Percentiles rank a stretch among this genome's conserved stretches.
Conservation (phyloP, 2,329 filamentous ascomycete genomes). For the Stemphylium beticola region DNA sequence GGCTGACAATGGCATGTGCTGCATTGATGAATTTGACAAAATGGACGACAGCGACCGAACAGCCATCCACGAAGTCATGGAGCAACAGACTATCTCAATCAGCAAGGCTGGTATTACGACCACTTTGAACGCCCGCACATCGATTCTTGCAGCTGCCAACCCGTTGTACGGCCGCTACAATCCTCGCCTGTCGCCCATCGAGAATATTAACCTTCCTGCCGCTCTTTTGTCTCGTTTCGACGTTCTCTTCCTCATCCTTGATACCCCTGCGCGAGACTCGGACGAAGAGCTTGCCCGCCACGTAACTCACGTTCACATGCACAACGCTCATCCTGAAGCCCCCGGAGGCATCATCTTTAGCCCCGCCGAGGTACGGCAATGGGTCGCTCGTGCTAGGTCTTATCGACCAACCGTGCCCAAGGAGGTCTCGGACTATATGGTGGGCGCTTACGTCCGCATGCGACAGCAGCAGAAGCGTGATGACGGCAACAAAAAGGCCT, state of each 20-base stretch:
- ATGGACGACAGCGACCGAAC: slow-evolving; percentile 86
- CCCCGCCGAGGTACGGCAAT: slow-evolving; percentile 92
- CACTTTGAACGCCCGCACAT: slow-evolving; percentile 93
- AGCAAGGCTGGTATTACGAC: slow-evolving; percentile 95
- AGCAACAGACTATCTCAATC: slow-evolving; percentile 85
- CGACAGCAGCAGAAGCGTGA: slow-evolving; percentile 90
- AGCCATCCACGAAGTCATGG: slow-evolving; percentile 87
- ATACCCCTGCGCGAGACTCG: slow-evolving; percentile 85
- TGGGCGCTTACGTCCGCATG: slow-evolving; percentile 94
- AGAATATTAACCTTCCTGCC: slow-evolving; percentile 99
- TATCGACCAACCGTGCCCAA: slow-evolving; percentile 87
- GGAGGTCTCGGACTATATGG: slow-evolving; percentile 91
- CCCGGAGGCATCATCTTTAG: slow-evolving; percentile 77
- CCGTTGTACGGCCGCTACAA: slow-evolving; percentile 98
- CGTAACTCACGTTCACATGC: slow-evolving; percentile 96
- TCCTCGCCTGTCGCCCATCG: slow-evolving; percentile 92
- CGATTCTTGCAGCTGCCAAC: slow-evolving; percentile 94
- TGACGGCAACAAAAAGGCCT: slow-evolving; percentile 88
- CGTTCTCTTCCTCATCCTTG: slow-evolving; percentile 93
- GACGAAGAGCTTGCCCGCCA: slow-evolving; percentile 95
- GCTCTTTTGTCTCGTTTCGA: slow-evolving; percentile 97
- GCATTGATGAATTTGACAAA: slow-evolving; percentile 88
- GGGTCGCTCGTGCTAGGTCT: slow-evolving; percentile 89
- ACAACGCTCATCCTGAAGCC: slow-evolving; percentile 84
- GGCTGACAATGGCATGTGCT: slow-evolving; percentile 84